A percentile compares a stretch with the other conserved stretches of the same genome.
phyloP scores from a whole-genome alignment of 768 basidiomycete genomes.

The Pholiota microspora region DNA sequence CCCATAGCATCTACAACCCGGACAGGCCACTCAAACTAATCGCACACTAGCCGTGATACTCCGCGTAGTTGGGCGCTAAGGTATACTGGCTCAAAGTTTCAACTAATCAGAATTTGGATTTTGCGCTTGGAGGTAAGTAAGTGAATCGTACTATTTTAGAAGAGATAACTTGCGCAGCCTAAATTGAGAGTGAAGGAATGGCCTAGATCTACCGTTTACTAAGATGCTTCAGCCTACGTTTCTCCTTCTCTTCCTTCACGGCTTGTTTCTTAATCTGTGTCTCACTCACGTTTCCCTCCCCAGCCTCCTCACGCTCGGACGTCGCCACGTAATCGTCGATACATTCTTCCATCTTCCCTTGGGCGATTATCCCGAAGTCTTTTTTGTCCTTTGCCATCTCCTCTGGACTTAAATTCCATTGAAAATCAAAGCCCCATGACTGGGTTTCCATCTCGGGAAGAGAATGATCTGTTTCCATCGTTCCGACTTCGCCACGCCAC shows the following conservation, averaged over 20 bases:
- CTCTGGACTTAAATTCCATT: conserved; percentile 50
- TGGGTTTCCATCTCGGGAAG: conserved; percentile 26
- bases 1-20: neutral
- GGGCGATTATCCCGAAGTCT: conserved; percentile 36
- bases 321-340: conserved; percentile 53
- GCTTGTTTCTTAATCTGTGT: conserved; percentile 69
- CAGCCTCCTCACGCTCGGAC: conserved; percentile 46
- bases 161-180: too few relatives aligned
- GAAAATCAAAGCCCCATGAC: conserved; percentile 86
- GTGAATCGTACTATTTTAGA: too few relatives aligned
- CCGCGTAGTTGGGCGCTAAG: neutral
- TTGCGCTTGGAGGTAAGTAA: too few relatives aligned
- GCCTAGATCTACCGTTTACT: conserved; percentile 16
- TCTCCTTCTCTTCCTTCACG: conserved; percentile 38
- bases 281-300: conserved; percentile 58
- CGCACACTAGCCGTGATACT: neutral
- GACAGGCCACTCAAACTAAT: neutral
- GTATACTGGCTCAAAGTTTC: too few relatives aligned
- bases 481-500: conserved; percentile 79
- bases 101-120: too few relatives aligned
- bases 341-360: conserved; percentile 68
- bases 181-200: neutral
- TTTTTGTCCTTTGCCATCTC: conserved; percentile 15
- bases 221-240: conserved; percentile 32
- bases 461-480: conserved; percentile 9